Evolutionary conservation across 495 filamentous ascomycete genomes (phyloP).

Genomic region (Pseudoneurospora amorphoporcata): DNA sequence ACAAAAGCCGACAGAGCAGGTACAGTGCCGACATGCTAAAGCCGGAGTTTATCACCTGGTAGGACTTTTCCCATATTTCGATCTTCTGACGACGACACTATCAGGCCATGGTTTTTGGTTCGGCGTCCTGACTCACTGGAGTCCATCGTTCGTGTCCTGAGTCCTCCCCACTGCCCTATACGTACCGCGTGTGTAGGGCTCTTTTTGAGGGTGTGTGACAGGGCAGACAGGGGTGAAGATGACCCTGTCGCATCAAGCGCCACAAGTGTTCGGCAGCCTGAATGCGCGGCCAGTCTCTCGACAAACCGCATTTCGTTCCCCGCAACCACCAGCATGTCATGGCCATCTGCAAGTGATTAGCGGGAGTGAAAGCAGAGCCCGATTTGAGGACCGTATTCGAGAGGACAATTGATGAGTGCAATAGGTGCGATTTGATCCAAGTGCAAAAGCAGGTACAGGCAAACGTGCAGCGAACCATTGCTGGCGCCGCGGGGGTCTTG

Average conservation of each 20-base stretch:
- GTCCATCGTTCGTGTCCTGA: not conserved
- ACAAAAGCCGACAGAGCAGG: not conserved
- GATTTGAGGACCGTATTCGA: not conserved
- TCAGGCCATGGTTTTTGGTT: not conserved
- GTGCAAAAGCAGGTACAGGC: not conserved
- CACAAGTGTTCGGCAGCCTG: not conserved
- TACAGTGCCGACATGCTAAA: not conserved
- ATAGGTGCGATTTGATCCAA: not conserved
- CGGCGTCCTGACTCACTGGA: slow-evolving; percentile 1
- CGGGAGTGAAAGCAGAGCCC: not conserved
- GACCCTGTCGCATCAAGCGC: not conserved
- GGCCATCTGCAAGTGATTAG: not conserved
- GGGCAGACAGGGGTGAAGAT: not conserved
- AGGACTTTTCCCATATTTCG: not conserved
- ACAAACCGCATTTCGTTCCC: not conserved
- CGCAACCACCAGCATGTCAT: not conserved
- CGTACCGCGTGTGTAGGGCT: not conserved
- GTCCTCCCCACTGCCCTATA: not conserved
- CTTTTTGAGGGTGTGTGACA: not conserved
- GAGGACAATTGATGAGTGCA: not conserved
- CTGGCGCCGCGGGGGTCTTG: not conserved
- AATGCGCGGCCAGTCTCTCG: not conserved
- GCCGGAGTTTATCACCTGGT: not conserved
- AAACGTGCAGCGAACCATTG: not conserved
- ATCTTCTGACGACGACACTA: not conserved